These are phyloP conservation scores for Gastrodia elata DNA, from an alignment of 106 monocot species.

Conservation along the genomic window DNA sequence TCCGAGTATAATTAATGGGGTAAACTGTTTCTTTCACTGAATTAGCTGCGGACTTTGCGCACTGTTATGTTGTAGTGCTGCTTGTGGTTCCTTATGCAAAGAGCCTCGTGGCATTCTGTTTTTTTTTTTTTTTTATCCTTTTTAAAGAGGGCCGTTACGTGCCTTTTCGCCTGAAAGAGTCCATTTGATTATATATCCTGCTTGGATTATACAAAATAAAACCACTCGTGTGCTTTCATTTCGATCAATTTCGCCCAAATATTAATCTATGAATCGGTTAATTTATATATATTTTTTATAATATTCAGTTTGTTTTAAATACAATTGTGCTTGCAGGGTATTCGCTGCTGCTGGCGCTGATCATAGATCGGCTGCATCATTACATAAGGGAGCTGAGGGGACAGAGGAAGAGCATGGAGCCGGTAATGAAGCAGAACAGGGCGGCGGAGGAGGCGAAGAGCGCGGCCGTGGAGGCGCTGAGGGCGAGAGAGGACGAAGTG, in stretches of 20 bases:
- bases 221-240: no score
- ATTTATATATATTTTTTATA: background rate
- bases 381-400: conserved; percentile 62
- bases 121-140: background rate
- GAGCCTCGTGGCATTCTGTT: background rate
- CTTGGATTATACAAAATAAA: background rate
- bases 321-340: conserved; percentile 37
- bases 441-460: conserved; percentile 55
- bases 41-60: background rate
- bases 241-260: background rate
- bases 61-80: background rate
- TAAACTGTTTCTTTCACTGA: background rate
- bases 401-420: conserved; percentile 52
- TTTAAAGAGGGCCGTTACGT: background rate
- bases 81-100: background rate
- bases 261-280: background rate
- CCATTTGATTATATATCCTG: background rate
- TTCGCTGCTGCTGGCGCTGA: conserved; percentile 53
- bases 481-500: conserved; percentile 37
- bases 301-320: background rate
- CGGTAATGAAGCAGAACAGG: conserved; percentile 53
- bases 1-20: background rate
- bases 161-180: background rate
- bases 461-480: conserved; percentile 30
- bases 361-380: conserved; percentile 86